phyloP scores from a whole-genome alignment of 2,329 filamentous ascomycete genomes.

The Sporothrix humicola region DNA sequence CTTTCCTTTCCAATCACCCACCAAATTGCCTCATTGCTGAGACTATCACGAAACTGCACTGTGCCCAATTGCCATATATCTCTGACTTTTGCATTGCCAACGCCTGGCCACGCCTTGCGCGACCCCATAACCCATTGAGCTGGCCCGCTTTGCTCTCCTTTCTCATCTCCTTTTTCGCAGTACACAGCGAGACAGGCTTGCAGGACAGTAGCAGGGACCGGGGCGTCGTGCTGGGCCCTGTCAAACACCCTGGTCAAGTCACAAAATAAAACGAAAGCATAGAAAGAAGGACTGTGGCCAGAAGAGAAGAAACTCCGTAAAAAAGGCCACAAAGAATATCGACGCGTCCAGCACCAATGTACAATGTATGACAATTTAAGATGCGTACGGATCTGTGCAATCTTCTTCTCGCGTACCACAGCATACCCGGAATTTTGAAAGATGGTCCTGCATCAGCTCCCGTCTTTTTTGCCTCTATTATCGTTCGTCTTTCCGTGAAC shows the following conservation, averaged over 20 bases:
- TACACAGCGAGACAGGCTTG: neutral
- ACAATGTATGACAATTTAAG: neutral
- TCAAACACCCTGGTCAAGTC: neutral
- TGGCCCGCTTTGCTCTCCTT: slow-evolving; percentile 26
- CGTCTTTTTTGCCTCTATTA: neutral
- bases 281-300: neutral
- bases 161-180: slow-evolving; percentile 21
- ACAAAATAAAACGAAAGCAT: neutral
- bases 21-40: slow-evolving; percentile 26
- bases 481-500: neutral
- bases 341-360: neutral
- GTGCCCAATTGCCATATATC: neutral
- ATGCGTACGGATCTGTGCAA: neutral
- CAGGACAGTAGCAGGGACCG: neutral
- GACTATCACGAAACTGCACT: slow-evolving; percentile 19
- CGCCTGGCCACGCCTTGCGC: neutral
- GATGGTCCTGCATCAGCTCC: neutral
- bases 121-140: neutral
- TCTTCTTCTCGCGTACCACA: neutral
- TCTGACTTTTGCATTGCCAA: neutral
- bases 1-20: neutral
- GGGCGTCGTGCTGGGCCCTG: slow-evolving; percentile 5
- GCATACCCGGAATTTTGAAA: neutral
- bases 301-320: neutral
- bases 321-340: neutral